A percentile compares a stretch with the other conserved stretches of the same genome.
These are phyloP conservation scores for Oryza meyeriana DNA, from an alignment of 176 grass and related monocot species.

Conservation along the genomic window DNA sequence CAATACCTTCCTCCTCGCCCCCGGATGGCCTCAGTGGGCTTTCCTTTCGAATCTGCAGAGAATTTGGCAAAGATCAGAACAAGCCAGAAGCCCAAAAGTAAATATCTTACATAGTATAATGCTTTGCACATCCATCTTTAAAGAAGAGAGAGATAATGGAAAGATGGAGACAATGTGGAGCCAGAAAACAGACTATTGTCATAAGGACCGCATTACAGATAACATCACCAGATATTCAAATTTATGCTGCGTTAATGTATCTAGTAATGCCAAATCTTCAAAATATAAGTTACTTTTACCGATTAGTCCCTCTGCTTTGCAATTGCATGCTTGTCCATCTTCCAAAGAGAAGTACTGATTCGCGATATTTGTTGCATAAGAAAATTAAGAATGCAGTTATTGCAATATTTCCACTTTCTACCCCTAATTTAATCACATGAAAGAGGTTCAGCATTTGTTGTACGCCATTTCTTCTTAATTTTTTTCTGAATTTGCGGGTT, in stretches of 20 bases:
- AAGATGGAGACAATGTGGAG: conserved; percentile 6
- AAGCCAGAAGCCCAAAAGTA: conserved; percentile 4
- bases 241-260: neutral
- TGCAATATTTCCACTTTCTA: neutral
- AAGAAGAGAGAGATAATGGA: neutral
- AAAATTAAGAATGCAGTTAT: neutral
- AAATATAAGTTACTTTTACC: neutral
- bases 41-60: conserved; percentile 76
- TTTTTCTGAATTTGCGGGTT: neutral
- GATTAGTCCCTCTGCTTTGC: neutral
- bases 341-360: neutral
- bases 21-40: conserved; percentile 89
- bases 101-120: conserved; percentile 16
- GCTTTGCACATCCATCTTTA: neutral
- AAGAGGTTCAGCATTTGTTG: neutral
- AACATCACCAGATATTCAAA: neutral
- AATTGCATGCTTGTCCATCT: neutral
- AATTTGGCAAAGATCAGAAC: neutral
- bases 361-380: neutral
- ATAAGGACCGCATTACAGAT: neutral
- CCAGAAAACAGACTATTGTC: neutral
- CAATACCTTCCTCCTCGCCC: conserved; percentile 93
- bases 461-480: neutral
- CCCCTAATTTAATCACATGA: neutral
- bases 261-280: neutral